Evolutionary conservation across 2,329 filamentous ascomycete species (phyloP).

Genomic region (Alternaria hordeiaustralica): DNA sequence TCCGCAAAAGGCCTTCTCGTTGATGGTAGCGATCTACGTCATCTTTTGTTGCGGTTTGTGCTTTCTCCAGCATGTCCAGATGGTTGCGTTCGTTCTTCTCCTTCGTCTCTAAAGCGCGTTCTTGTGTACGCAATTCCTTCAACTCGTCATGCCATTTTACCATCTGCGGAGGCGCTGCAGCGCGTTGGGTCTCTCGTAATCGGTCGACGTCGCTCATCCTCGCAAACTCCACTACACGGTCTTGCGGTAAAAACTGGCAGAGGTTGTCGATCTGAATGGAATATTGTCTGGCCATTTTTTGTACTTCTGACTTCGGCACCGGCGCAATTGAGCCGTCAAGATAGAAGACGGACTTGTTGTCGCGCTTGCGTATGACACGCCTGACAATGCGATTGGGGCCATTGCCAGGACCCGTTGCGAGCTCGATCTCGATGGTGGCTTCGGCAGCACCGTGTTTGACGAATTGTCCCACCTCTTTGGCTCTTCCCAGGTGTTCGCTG

Average conservation of each 20-base stretch:
- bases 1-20: slow-evolving; percentile 69
- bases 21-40: slow-evolving; percentile 86
- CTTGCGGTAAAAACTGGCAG: slow-evolving; percentile 95
- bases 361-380: slow-evolving; percentile 79
- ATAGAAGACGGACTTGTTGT: slow-evolving; percentile 80
- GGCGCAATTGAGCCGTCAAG: slow-evolving; percentile 70
- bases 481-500: slow-evolving; percentile 77
- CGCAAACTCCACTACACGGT: slow-evolving; percentile 94
- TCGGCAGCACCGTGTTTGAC: slow-evolving; percentile 85
- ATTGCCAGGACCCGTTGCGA: slow-evolving; percentile 67
- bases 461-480: slow-evolving; percentile 84
- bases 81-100: slow-evolving; percentile 66
- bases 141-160: slow-evolving; percentile 77
- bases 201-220: slow-evolving; percentile 81
- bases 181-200: slow-evolving; percentile 83
- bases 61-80: slow-evolving; percentile 70
- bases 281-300: slow-evolving; percentile 71
- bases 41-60: slow-evolving; percentile 75
- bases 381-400: slow-evolving; percentile 74
- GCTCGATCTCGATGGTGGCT: slow-evolving; percentile 88
- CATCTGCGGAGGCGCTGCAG: slow-evolving; percentile 84
- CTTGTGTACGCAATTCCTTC: slow-evolving; percentile 71
- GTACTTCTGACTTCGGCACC: slow-evolving; percentile 67
- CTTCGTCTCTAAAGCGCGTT: slow-evolving; percentile 68
- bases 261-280: slow-evolving; percentile 97